Base-by-base conservation (phyloP, 2,329 filamentous ascomycete species). In the Phoma sp. region DNA sequence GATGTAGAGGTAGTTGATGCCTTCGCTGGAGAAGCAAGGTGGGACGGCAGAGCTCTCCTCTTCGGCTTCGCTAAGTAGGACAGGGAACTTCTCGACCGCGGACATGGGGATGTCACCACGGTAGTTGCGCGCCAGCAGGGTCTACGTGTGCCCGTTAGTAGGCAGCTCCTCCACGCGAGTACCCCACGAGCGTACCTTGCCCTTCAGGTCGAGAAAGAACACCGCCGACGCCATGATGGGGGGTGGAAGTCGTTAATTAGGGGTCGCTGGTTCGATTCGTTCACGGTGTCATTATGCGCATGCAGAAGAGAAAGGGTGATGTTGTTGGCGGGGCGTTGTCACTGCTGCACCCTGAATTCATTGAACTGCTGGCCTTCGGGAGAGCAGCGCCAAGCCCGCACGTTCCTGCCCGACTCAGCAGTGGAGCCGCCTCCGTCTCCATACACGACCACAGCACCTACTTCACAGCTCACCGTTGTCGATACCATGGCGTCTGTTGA, bases 1-100 rank as follows among this genome's bases (percentile, higher is more conserved):
- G 78, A 99, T 99, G 80, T 99, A 99, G 72, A 99, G 90, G 78
- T 98, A 99, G 78, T 99, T 99, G 81, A 99, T 96, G 75, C 95
- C 95, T 79, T 99, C 95, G 76, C 96, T 89, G 37, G 93, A 97
- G 83, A 99, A 98, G 79, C 95, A 99, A 61, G 95, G 95, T 50
- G 95, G 92, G 2, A 98, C 95, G 59, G 93, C 93, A 41, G 93
- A 98, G 67, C 91, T 96, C 78, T 99, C 95, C 86, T 99, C 95
- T 87, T 99, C 95, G 68, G 95, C 95, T 80, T 99, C 95, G 78
- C 90, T 96, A 49, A 99, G 87, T 55, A 99, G 89, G 67, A 96
- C 81, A 38, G 95, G 95, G 76, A 99, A 99, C 77, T 96, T 96
- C 79, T 99, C 95, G 70, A 99, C 95, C 32, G 95, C 95, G 54